Conservation (phyloP, 192 early-diverging fungal species). For the Backusella macrospora region DNA sequence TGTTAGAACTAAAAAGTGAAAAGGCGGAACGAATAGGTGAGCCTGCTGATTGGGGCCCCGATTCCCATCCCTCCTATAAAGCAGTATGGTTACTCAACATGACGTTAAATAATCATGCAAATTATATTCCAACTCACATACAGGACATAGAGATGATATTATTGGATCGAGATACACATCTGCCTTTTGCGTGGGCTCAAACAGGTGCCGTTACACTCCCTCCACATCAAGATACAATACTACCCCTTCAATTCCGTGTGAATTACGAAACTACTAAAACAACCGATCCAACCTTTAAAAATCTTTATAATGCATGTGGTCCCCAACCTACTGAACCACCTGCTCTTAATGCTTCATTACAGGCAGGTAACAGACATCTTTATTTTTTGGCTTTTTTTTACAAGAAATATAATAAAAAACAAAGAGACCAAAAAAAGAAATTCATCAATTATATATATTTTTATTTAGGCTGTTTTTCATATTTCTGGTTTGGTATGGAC, state of each 20-base stretch:
- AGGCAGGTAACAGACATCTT: not conserved
- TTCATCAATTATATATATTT: not conserved
- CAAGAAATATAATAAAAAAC: too few species aligned
- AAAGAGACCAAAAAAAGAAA: too few species aligned
- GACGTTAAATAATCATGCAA: slow-evolving; percentile 29
- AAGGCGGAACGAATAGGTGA: slow-evolving; percentile 20
- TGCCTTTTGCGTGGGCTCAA: slow-evolving; percentile 8
- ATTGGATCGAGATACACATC: slow-evolving; percentile 21
- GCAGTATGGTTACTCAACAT: slow-evolving; percentile 32
- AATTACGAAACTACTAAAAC: slow-evolving; percentile 18
- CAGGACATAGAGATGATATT: slow-evolving; percentile 16
- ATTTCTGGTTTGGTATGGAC: slow-evolving; percentile 18
- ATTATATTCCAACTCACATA: slow-evolving; percentile 34
- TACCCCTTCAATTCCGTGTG: not conserved
- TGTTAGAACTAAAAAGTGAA: not conserved
- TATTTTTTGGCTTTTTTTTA: not conserved
- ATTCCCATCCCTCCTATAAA: slow-evolving; percentile 8
- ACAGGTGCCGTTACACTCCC: slow-evolving; percentile 19
- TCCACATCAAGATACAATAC: not conserved
- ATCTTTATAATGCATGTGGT: slow-evolving; percentile 31
- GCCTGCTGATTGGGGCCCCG: slow-evolving; percentile 20
- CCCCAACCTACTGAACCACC: slow-evolving; percentile 14
- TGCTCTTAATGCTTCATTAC: slow-evolving; percentile 8
- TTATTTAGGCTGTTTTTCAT: slow-evolving; percentile 9
- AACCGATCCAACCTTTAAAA: slow-evolving; percentile 23